phyloP scores from a whole-genome alignment of 1,139 yeast genomes.

The Williopsis jadinii region DNA sequence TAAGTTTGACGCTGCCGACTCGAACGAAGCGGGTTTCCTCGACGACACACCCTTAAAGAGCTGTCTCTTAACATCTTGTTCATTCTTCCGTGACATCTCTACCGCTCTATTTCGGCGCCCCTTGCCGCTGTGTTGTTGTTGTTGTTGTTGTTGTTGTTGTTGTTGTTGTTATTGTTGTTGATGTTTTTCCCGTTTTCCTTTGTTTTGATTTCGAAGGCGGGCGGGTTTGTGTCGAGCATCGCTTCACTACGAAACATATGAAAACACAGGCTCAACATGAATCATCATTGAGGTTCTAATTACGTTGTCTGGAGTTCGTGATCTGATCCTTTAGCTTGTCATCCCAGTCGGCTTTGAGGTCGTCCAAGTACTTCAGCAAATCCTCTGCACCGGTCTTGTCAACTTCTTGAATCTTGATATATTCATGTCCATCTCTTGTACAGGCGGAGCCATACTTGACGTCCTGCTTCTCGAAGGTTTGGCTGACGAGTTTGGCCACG shows the following conservation, averaged over 20 bases:
- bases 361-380: conserved; percentile 53
- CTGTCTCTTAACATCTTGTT: conserved; percentile 28
- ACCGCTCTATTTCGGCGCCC: too few species aligned
- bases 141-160: neutral
- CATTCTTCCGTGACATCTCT: conserved; percentile 6
- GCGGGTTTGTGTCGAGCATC: neutral
- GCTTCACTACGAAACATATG: neutral
- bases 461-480: conserved; percentile 38
- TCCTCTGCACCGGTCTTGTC: conserved; percentile 61
- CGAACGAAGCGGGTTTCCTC: conserved; percentile 13
- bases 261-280: too few species aligned
- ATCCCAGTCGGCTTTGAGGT: conserved; percentile 57
- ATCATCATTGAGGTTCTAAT: too few species aligned
- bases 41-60: conserved; percentile 29
- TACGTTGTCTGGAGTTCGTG: conserved; percentile 36
- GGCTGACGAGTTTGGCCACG: conserved; percentile 43
- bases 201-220: neutral
- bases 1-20: conserved; percentile 16
- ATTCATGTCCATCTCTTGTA: conserved; percentile 56
- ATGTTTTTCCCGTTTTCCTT: neutral
- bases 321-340: conserved; percentile 66
- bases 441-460: conserved; percentile 74
- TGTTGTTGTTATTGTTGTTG: neutral
- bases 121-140: too few species aligned
- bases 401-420: conserved; percentile 45